Evolutionary conservation across 2,329 filamentous ascomycete genomes (phyloP), one percentile per base, ranked within the genome.

Genomic region (Apiospora saccharicola): DNA sequence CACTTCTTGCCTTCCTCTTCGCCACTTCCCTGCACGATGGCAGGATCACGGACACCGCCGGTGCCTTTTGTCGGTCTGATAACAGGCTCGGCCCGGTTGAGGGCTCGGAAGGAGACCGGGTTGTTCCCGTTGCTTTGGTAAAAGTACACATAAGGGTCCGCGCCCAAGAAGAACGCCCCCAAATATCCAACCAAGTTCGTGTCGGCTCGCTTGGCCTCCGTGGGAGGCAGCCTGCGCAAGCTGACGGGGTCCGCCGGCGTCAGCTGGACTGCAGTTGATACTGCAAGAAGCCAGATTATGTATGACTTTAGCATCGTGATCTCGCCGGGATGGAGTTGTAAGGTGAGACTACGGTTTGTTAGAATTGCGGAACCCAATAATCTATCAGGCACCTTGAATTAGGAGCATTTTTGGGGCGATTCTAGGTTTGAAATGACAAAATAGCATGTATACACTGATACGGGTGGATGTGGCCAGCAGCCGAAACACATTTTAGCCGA

Each of bases 61-160:
- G 87, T 89, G 16, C 87, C 87, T 71, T 84, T 82, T 0, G 84
- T 88, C 1, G 87, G 86, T 49, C 79, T 82, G 37, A 89, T 78
- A 69, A 89, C 81, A 0, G 88, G 83, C 22, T 82, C 75, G 1
- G 86, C 87, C 14, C 78, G 78, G 74, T 89, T 89, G 61, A 89
- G 76, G 1, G 86, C 81, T 61, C 80, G 84, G 78, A 87, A 86
- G 1, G 85, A 85, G 19, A 84, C 77, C 0, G 86, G 80, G 75
- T 86, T 83, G 76, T 89, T 89, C 70, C 85, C 86, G 53, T 87
- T 85, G 75, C 86, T 87, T 53, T 87, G 81, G 75, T 89, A 88
- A 73, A 88, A 85, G 77, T 88, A 89, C 2, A 89, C 84, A 69
- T 84, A 85, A 0, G 87, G 87, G 47, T 87, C 85, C 41, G 85